Base-by-base conservation (phyloP, 1,139 yeast species). In the Pichia sp. region DNA sequence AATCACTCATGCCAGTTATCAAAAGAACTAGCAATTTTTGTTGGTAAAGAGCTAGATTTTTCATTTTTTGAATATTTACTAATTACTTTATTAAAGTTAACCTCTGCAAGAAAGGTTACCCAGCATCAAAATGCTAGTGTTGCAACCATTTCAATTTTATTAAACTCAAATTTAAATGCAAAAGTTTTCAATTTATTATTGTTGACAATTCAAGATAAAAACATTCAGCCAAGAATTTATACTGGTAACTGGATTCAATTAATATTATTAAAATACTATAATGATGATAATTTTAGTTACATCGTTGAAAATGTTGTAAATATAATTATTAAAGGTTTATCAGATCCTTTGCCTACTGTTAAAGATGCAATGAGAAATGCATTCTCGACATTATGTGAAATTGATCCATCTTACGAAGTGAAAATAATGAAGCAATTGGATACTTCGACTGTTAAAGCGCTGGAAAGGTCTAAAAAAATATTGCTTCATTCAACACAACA, bases 311-410 rank as follows among this genome's bases (percentile, higher is more conserved):
- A 73, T 1, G 69, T 83, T 2, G 81, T 75, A 42, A 80, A 74
- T 52, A 72, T 83, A 57, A 65, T 90, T 3, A 59, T 70, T 6
- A 83, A 79, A 61, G 83, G 95, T 36, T 71, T 93, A 2, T 69
- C 80, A 1, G 98, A 93, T 67, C 88, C 96, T 0, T 86, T 87
- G 55, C 90, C 95, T 0, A 73, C 76, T 0, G 97, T 88, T 0
- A 76, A 97, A 56, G 95, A 83, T 60, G 73, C 81, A 0, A 87
- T 87, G 70, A 78, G 96, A 63, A 73, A 73, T 11, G 76, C 90
- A 0, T 91, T 79, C 62, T 90, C 96, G 96, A 73, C 79, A 25
- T 78, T 80, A 56, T 75, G 76, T 59, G 73, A 73, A 43, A 60
- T 72, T 3, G 80, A 76, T 69, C 79, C 83, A 0, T 62, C 63